Evolutionary conservation across 139 green algal genomes (phyloP).

Genomic region (Pleodorina starrii): DNA sequence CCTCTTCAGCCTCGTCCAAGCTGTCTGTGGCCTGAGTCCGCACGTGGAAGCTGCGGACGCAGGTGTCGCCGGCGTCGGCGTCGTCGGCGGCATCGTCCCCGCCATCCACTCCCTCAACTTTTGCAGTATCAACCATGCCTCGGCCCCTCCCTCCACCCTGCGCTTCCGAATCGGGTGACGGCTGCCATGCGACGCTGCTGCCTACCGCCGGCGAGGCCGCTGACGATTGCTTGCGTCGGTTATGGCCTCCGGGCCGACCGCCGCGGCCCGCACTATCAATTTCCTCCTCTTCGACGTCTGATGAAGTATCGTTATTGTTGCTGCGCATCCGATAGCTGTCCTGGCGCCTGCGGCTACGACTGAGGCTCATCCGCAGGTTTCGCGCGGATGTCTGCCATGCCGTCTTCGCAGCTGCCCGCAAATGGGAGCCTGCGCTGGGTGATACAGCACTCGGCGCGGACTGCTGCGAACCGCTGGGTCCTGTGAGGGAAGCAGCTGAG

Average conservation of each 20-base stretch:
- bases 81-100: not conserved
- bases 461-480: not conserved
- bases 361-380: conserved; percentile 9
- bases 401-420: conserved; percentile 14
- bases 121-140: not conserved
- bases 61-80: conserved; percentile 1
- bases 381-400: conserved; percentile 31
- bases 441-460: too few species aligned
- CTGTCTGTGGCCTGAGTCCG: not conserved
- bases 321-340: conserved; percentile 1
- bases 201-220: not conserved
- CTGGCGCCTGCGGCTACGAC: not conserved
- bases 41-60: conserved; percentile 29
- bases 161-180: not conserved
- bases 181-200: not conserved
- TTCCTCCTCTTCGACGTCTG: not conserved
- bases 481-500: conserved; percentile 24
- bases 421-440: not conserved
- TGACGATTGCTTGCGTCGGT: not conserved
- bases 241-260: not conserved
- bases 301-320: not conserved
- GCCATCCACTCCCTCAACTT: not conserved
- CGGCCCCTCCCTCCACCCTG: not conserved
- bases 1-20: not conserved
- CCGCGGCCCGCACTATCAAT: not conserved